These are phyloP conservation scores for Alisma plantagoaquatica DNA, from an alignment of 106 monocot genomes.

Conservation along the genomic window DNA sequence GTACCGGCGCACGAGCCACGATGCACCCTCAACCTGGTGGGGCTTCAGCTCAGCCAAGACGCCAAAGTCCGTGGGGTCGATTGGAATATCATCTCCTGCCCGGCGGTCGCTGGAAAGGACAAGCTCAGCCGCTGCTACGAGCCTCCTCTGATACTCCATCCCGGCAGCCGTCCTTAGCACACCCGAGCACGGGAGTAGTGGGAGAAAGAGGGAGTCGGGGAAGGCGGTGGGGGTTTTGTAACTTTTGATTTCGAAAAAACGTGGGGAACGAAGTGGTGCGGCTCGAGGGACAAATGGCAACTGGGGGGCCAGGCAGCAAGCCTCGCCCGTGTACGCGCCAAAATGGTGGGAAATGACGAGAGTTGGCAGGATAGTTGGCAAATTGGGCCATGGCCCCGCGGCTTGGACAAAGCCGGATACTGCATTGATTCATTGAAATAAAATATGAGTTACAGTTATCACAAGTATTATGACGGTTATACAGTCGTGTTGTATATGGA, in stretches of 20 bases:
- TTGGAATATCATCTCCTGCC: background rate
- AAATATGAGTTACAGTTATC: too few relatives aligned
- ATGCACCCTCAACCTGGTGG: constrained; percentile 82
- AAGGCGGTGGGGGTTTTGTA: background rate
- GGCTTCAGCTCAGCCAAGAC: constrained; percentile 67
- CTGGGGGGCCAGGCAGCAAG: too few relatives aligned
- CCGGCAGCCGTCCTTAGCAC: background rate
- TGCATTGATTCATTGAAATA: too few relatives aligned
- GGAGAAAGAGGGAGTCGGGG: background rate
- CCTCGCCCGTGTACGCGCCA: too few relatives aligned
- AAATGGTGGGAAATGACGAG: too few relatives aligned
- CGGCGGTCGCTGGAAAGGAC: constrained; percentile 43
- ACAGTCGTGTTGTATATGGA: too few relatives aligned
- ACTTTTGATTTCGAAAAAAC: background rate
- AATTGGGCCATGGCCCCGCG: too few relatives aligned
- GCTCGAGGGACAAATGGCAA: too few relatives aligned
- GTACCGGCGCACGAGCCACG: constrained; percentile 87
- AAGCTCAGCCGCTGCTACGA: constrained; percentile 65
- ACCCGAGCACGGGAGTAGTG: background rate
- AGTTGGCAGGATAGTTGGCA: too few relatives aligned
- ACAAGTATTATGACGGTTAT: too few relatives aligned
- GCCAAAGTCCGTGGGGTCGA: constrained; percentile 34
- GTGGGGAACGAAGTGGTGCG: background rate
- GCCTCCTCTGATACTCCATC: constrained; percentile 49
- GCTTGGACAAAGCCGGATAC: too few relatives aligned